A percentile compares a stretch with the other conserved stretches of the same genome.
Evolutionary conservation across 345 rosid genomes (phyloP).

Genomic region (Trapa bicornis): DNA sequence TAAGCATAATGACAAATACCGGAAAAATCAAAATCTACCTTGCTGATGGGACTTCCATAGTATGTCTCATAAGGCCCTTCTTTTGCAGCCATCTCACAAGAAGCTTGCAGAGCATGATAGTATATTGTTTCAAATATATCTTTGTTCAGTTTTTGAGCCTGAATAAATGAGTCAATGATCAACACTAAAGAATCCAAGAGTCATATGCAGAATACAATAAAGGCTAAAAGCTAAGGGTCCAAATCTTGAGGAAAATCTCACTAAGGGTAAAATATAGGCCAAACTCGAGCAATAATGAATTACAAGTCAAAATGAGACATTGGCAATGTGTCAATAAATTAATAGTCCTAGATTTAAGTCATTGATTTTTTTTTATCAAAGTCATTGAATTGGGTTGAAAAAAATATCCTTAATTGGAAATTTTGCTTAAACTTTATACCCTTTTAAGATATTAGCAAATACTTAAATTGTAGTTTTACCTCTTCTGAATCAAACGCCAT

Average conservation of each 20-base stretch:
- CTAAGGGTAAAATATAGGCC: background rate
- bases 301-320: too few species aligned
- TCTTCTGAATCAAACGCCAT: slow-evolving; percentile 83
- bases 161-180: background rate
- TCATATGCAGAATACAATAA: slow-evolving; percentile 8
- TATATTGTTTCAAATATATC: slow-evolving; percentile 92
- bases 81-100: slow-evolving; percentile 50
- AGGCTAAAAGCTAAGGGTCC: too few species aligned
- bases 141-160: slow-evolving; percentile 82
- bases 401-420: too few species aligned
- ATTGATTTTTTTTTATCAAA: too few species aligned
- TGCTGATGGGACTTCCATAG: slow-evolving; percentile 80
- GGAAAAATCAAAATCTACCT: slow-evolving; percentile 29
- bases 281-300: slow-evolving; percentile 3
- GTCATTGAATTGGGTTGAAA: too few species aligned
- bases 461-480: slow-evolving; percentile 22
- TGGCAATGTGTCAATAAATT: too few species aligned
- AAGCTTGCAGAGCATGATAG: slow-evolving; percentile 68
- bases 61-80: slow-evolving; percentile 80
- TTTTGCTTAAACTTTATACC: too few species aligned
- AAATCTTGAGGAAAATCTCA: too few species aligned
- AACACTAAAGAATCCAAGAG: background rate
- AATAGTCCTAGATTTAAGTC: too few species aligned
- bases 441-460: too few species aligned
- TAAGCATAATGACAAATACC: too few species aligned